Evolutionary conservation across 2,329 filamentous ascomycete species (phyloP).

Genomic region (Cercospora sp.): DNA sequence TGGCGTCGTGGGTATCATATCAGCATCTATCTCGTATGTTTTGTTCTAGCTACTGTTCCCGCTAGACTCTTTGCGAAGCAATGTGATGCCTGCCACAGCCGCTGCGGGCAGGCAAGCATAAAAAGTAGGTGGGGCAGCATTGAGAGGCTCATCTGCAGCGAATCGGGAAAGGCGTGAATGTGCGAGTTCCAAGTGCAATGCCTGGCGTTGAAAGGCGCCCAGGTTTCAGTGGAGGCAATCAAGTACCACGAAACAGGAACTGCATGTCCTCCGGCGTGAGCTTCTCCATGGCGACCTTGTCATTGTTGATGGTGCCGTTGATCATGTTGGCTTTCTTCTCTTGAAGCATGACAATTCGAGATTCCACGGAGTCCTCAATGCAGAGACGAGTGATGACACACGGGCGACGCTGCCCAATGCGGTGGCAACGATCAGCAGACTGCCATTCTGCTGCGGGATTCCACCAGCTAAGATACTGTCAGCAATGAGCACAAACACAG

Average conservation of each 20-base stretch:
- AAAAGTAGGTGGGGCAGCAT: neutral
- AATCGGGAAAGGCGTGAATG: neutral
- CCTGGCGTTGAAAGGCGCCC: neutral
- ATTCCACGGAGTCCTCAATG: slow-evolving; percentile 96
- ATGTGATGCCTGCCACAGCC: neutral
- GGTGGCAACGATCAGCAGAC: slow-evolving; percentile 80
- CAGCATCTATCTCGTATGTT: neutral
- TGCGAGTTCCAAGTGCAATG: neutral
- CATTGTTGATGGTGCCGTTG: slow-evolving; percentile 91
- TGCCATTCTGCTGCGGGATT: slow-evolving; percentile 99
- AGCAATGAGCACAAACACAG: slow-evolving; percentile 6
- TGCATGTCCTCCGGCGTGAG: slow-evolving; percentile 89
- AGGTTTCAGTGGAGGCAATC: neutral
- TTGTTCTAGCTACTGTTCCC: neutral
- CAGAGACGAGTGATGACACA: slow-evolving; percentile 93
- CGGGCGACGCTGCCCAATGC: slow-evolving; percentile 90
- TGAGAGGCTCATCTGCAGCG: neutral
- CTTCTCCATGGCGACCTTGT: slow-evolving; percentile 87
- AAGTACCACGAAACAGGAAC: slow-evolving; percentile 85
- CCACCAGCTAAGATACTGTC: slow-evolving; percentile 67
- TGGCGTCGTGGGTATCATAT: neutral
- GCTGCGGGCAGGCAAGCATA: neutral
- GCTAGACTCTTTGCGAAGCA: neutral
- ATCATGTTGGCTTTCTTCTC: slow-evolving; percentile 99
- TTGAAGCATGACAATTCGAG: slow-evolving; percentile 89